A percentile compares a stretch with the other conserved stretches of the same genome.
These are phyloP conservation scores for Fusarium sublunatum DNA, from an alignment of 2,329 filamentous ascomycete genomes.

Conservation along the genomic window DNA sequence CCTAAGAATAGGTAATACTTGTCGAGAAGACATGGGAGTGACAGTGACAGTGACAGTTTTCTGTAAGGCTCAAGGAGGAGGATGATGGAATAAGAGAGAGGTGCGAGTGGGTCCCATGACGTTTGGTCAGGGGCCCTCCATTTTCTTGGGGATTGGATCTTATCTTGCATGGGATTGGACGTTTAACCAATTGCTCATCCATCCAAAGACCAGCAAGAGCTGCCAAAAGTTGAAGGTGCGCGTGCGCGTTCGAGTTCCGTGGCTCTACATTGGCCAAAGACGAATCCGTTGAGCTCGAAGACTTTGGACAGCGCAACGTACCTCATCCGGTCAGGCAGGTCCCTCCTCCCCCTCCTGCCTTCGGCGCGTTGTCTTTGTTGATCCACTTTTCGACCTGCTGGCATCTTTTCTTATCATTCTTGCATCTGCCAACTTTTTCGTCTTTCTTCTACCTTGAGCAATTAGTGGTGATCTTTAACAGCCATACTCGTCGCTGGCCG, in stretches of 20 bases:
- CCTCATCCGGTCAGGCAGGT: neutral
- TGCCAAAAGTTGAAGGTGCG: slow-evolving; percentile 1
- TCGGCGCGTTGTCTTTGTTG: slow-evolving; percentile 13
- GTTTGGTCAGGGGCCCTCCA: slow-evolving; percentile 24
- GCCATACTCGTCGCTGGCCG: slow-evolving; percentile 3
- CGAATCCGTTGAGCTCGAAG: neutral
- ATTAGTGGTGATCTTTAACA: neutral
- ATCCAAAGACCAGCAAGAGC: slow-evolving; percentile 2
- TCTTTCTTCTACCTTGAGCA: slow-evolving; percentile 2
- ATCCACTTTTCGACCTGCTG: slow-evolving; percentile 37
- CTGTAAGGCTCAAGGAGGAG: neutral
- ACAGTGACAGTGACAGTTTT: slow-evolving; percentile 13
- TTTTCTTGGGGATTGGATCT: slow-evolving; percentile 4
- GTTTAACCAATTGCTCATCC: neutral
- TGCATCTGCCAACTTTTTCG: slow-evolving; percentile 23
- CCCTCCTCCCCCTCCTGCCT: slow-evolving; percentile 9
- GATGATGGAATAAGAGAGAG: neutral
- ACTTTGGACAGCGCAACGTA: neutral
- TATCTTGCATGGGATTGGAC: slow-evolving; percentile 8
- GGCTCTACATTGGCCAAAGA: neutral
- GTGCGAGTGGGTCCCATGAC: slow-evolving; percentile 36
- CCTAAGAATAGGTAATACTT: neutral
- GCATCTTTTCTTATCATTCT: slow-evolving; percentile 26
- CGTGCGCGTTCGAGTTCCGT: slow-evolving; percentile 2
- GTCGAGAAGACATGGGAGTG: slow-evolving; percentile 11